Conservation (phyloP, 2,329 filamentous ascomycete genomes). For the Talaromyces amestolkiae region DNA sequence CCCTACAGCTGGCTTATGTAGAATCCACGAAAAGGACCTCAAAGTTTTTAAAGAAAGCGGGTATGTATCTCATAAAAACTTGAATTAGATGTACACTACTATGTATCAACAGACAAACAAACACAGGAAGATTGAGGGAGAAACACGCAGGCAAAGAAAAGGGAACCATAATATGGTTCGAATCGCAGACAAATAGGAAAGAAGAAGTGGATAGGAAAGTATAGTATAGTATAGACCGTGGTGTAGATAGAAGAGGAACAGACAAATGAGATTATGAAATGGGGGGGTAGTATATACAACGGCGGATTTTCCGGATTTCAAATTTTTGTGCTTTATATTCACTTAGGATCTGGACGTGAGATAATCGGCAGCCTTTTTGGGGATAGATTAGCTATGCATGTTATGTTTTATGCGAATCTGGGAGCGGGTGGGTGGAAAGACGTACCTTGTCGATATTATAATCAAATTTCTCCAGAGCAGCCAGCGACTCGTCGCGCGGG, state of each 20-base stretch:
- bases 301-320: neutral
- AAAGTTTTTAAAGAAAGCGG: no score
- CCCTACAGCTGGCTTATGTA: no score
- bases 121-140: neutral
- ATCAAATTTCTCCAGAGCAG: conserved; percentile 87
- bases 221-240: neutral
- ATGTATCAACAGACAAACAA: neutral
- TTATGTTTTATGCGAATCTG: conserved; percentile 10
- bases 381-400: neutral
- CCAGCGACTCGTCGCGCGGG: conserved; percentile 66
- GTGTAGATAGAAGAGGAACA: neutral
- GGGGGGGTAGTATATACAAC: conserved; percentile 13
- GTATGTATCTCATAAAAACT: neutral
- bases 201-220: neutral
- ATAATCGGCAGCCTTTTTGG: conserved; percentile 38
- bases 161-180: neutral
- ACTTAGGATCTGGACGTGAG: conserved; percentile 40
- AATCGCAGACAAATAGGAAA: neutral
- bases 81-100: conserved; percentile 8
- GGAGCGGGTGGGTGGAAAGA: neutral
- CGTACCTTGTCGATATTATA: conserved; percentile 91
- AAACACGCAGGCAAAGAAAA: neutral
- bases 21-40: no score
- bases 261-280: neutral
- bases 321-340: neutral